These are phyloP conservation scores for Pseudopithomyces maydicus DNA, from an alignment of 2,329 filamentous ascomycete species.

Conservation along the genomic window DNA sequence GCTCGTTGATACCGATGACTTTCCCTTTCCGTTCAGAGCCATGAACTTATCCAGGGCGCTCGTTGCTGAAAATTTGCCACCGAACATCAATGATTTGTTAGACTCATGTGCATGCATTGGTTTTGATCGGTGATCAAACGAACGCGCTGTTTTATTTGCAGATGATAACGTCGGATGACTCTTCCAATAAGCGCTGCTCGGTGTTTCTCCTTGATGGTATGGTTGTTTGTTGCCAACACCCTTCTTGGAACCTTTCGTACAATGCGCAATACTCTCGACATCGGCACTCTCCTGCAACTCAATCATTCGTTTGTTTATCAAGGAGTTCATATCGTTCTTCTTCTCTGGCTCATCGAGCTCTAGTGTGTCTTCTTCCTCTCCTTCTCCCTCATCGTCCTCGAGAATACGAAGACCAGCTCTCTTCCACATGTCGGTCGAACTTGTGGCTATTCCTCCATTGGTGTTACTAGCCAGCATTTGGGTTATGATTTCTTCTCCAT, in stretches of 20 bases:
- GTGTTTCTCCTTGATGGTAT: not conserved
- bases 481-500: conserved; percentile 46
- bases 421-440: conserved; percentile 54
- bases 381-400: conserved; percentile 41
- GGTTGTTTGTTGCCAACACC: not conserved
- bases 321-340: conserved; percentile 37
- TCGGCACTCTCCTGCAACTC: conserved; percentile 25
- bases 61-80: conserved; percentile 46
- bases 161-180: not conserved
- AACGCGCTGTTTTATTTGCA: not conserved
- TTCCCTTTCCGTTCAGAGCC: conserved; percentile 48
- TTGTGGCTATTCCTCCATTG: conserved; percentile 43
- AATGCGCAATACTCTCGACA: not conserved
- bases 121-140: not conserved
- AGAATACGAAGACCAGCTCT: conserved; percentile 54
- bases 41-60: conserved; percentile 58
- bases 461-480: conserved; percentile 43
- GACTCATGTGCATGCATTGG: not conserved
- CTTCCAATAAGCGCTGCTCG: conserved; percentile 5
- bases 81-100: conserved; percentile 37
- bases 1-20: not conserved
- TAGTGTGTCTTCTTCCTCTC: conserved; percentile 46
- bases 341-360: conserved; percentile 25
- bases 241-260: not conserved
- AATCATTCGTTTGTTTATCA: conserved; percentile 47